phyloP scores from a whole-genome alignment of 140 eudicot species.

The Erigeron philadelphicus region DNA sequence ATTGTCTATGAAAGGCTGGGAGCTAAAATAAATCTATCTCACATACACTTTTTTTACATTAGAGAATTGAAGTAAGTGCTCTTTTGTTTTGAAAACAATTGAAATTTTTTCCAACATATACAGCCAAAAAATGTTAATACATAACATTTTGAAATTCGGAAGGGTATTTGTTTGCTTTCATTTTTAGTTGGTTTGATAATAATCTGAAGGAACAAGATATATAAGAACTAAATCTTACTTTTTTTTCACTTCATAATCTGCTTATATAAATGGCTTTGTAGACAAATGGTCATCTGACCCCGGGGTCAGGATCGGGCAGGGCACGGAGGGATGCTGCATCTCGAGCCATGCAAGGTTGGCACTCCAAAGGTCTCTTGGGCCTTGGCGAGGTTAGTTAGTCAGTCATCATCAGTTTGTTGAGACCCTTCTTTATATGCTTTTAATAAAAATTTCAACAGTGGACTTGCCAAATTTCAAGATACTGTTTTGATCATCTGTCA shows the following conservation, averaged over 20 bases:
- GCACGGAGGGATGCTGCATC: slow-evolving; percentile 94
- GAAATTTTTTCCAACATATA: slow-evolving; percentile 3
- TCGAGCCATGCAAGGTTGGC: slow-evolving; percentile 99
- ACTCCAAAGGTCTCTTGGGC: slow-evolving; percentile 60
- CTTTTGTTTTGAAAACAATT: neutral
- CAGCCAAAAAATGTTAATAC: neutral
- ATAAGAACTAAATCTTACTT: neutral
- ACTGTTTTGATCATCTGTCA: neutral
- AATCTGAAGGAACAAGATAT: neutral
- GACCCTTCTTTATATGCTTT: neutral
- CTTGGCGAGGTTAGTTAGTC: slow-evolving; percentile 72
- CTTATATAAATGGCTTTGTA: slow-evolving; percentile 29
- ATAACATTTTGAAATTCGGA: neutral
- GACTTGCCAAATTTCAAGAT: slow-evolving; percentile 4
- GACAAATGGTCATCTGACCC: slow-evolving; percentile 60
- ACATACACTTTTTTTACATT: slow-evolving; percentile 4
- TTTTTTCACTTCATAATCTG: neutral
- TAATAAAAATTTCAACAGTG: slow-evolving; percentile 9
- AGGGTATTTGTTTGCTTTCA: slow-evolving; percentile 2
- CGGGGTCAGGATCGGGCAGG: slow-evolving; percentile 88
- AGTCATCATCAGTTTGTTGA: slow-evolving; percentile 29
- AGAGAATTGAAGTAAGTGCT: neutral
- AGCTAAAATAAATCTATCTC: neutral
- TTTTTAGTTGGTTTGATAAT: neutral
- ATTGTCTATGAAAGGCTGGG: neutral